Evolutionary conservation across 352 stramenopile genomes (phyloP), one percentile per base, ranked within the genome.

Genomic region (Phytophthora rubi): DNA sequence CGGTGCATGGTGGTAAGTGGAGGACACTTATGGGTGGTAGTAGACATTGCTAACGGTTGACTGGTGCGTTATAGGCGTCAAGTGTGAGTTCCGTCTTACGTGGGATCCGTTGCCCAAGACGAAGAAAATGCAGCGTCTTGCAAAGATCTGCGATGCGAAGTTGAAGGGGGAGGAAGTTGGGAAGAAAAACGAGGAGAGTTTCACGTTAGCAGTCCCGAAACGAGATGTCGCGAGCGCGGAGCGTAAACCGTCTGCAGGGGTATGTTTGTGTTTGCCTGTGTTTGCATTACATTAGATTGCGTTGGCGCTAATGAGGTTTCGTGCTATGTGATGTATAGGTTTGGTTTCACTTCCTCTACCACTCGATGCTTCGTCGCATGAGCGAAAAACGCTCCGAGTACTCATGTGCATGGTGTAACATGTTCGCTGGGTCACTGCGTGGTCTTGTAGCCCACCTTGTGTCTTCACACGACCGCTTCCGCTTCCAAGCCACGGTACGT

Each of bases 341-440:
- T 16, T 93, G 84, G 83, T 95, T 92, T 52, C 88, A 95, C 65
- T 95, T 85, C 60, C 77, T 95, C 12, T 95, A 93, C 60, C 86
- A 95, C 77, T 84, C 65, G 48, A 88, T 93, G 77, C 71, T 95
- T 48, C 83, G 88, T 13, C 77, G 86, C 62, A 85, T 91, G 83
- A 95, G 83, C 57, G 86, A 95, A 60, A 93, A 94, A 64, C 83
- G 86, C n/a, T 79, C 68, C 7, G 88, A 95, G 33, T 92, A 91
- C 65, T 90, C 84, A 18, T 95, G 88, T 37, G 80, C 86, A 42
- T 95, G 82, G 85, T 95, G 88, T 68, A 91, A 94, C 71, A 83
- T 94, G 75, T 94, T 88, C 51, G 82, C 85, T 21, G 85, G 85
- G 23, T 92, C 85, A 16, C 65, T 95, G 9, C 77, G 81, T 3